Evolutionary conservation across 768 basidiomycete genomes (phyloP).

Genomic region (Crepidotus variabilis): DNA sequence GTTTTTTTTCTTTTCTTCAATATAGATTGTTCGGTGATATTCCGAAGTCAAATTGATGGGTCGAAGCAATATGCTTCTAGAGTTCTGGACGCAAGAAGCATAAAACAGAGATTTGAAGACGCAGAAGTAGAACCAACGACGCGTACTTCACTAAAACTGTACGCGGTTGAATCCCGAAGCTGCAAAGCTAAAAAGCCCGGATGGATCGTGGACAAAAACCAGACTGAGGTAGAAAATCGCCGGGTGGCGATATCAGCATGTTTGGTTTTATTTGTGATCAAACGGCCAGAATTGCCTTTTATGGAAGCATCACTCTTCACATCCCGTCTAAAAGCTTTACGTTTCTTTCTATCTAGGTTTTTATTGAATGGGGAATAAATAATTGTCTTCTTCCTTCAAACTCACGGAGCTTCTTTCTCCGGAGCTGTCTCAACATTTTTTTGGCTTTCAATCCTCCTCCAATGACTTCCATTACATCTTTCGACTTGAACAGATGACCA

Average conservation of each 20-base stretch:
- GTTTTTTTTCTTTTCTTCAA: no score
- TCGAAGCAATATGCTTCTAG: no score
- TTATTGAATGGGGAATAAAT: neutral
- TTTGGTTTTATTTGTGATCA: neutral
- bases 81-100: no score
- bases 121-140: no score
- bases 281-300: neutral
- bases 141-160: no score
- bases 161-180: neutral
- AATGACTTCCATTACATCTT: neutral
- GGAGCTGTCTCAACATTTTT: neutral
- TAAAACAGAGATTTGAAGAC: no score
- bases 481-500: neutral
- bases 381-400: neutral
- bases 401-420: neutral
- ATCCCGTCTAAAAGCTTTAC: neutral
- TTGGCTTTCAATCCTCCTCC: neutral
- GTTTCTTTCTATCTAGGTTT: neutral
- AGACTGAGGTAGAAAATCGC: neutral
- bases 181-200: neutral
- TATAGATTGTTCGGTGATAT: no score
- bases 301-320: neutral
- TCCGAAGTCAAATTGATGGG: no score
- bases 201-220: neutral
- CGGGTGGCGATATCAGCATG: neutral